Evolutionary conservation across 495 filamentous ascomycete genomes (phyloP).

Genomic region (Cetradonia linearis): DNA sequence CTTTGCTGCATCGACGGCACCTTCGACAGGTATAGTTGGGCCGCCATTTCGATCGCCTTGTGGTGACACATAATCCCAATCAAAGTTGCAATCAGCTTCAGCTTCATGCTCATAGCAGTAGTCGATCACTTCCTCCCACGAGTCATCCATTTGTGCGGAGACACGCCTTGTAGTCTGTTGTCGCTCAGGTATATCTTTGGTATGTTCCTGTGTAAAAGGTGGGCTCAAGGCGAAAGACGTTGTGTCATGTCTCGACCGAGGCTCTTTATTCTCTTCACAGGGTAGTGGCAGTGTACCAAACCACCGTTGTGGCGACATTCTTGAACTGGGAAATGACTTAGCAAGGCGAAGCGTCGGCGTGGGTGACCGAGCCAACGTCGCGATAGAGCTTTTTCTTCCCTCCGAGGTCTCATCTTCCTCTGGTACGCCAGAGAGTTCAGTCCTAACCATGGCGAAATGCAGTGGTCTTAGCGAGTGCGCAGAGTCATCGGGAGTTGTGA

Average conservation of each 20-base stretch:
- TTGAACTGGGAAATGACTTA: constrained; percentile 21
- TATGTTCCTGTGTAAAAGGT: constrained; percentile 29
- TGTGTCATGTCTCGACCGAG: constrained; percentile 31
- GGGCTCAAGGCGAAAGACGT: constrained; percentile 33
- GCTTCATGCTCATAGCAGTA: constrained; percentile 87
- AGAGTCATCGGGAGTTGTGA: constrained; percentile 40
- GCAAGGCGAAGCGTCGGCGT: constrained; percentile 18
- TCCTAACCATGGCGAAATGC: constrained; percentile 35
- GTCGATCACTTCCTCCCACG: constrained; percentile 91
- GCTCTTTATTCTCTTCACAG: not conserved
- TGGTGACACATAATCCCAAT: constrained; percentile 56
- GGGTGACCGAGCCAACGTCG: constrained; percentile 20
- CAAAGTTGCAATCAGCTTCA: constrained; percentile 82
- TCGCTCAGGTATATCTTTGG: constrained; percentile 14
- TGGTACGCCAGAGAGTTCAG: constrained; percentile 55
- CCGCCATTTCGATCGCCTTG: constrained; percentile 18
- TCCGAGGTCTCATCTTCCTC: constrained; percentile 54
- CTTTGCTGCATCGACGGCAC: not conserved
- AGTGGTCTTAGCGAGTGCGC: constrained; percentile 38
- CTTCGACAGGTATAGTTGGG: not conserved
- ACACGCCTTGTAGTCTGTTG: constrained; percentile 2
- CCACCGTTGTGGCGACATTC: not conserved
- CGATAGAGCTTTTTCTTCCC: constrained; percentile 14
- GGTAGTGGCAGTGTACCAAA: not conserved
- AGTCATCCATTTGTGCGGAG: constrained; percentile 20